Percentiles rank a stretch among this genome's conserved stretches.
Evolutionary conservation across 306 rosid genomes (phyloP).

Genomic region (Boehmeria nivea): DNA sequence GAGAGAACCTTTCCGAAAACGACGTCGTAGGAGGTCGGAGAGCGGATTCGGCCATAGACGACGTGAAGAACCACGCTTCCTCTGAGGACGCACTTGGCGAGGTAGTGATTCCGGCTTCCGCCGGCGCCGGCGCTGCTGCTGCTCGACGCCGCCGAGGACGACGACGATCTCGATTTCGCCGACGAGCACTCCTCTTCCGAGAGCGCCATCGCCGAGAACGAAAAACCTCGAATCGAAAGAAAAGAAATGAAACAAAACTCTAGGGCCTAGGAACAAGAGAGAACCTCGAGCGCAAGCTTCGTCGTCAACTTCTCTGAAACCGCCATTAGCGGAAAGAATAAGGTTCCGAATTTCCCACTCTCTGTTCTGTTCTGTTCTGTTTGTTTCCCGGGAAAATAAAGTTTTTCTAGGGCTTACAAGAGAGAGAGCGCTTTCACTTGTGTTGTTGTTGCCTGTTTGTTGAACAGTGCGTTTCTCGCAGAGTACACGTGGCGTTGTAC

Average conservation of each 20-base stretch:
- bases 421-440: not conserved
- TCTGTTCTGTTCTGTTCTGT: not conserved
- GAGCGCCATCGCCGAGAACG: conserved; percentile 75
- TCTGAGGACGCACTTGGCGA: conserved; percentile 79
- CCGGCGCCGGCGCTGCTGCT: conserved; percentile 19
- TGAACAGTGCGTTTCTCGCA: not conserved
- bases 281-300: not conserved
- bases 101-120: conserved; percentile 41
- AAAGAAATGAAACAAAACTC: not conserved
- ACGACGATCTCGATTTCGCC: conserved; percentile 57
- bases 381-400: conserved; percentile 6
- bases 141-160: conserved; percentile 27
- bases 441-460: not conserved
- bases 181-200: conserved; percentile 93
- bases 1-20: conserved; percentile 67
- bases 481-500: conserved; percentile 5
- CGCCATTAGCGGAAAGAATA: conserved; percentile 42
- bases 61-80: conserved; percentile 85
- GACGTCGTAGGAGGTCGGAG: conserved; percentile 61
- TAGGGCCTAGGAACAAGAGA: not conserved
- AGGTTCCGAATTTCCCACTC: not conserved
- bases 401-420: conserved; percentile 5
- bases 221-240: too few species aligned
- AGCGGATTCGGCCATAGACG: conserved; percentile 70
- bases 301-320: conserved; percentile 52